phyloP scores from a whole-genome alignment of 2,329 filamentous ascomycete genomes.

The Beauveria bassiana region DNA sequence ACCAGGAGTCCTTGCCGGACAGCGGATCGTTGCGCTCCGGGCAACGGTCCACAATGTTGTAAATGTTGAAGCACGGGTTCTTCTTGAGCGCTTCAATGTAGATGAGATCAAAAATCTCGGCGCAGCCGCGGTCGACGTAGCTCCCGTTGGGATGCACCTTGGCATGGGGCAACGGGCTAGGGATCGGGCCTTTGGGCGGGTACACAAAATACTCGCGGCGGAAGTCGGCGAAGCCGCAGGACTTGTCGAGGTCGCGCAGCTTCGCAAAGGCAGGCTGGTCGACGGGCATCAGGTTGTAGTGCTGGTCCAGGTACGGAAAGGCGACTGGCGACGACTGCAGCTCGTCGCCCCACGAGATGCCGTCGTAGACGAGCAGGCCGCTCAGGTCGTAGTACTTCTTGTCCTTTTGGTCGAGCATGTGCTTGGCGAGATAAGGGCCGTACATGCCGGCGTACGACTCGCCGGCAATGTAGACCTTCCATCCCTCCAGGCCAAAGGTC shows the following conservation, averaged over 20 bases:
- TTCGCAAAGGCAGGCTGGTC: slow-evolving; percentile 50
- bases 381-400: slow-evolving; percentile 59
- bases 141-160: slow-evolving; percentile 22
- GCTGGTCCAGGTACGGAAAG: slow-evolving; percentile 53
- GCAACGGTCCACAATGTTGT: slow-evolving; percentile 65
- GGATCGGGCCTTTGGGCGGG: slow-evolving; percentile 57
- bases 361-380: slow-evolving; percentile 67
- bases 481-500: slow-evolving; percentile 53
- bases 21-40: slow-evolving; percentile 63
- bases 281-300: slow-evolving; percentile 52
- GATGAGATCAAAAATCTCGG: slow-evolving; percentile 46
- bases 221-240: slow-evolving; percentile 57
- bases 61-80: slow-evolving; percentile 77
- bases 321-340: slow-evolving; percentile 40
- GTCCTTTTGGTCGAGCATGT: slow-evolving; percentile 62
- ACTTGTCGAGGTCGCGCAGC: slow-evolving; percentile 42
- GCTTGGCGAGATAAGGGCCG: slow-evolving; percentile 64
- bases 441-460: slow-evolving; percentile 62
- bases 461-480: slow-evolving; percentile 64
- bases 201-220: slow-evolving; percentile 56
- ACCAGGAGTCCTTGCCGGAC: slow-evolving; percentile 66
- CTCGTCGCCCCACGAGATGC: slow-evolving; percentile 47
- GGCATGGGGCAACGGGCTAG: slow-evolving; percentile 36
- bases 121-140: slow-evolving; percentile 41
- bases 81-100: slow-evolving; percentile 41